Evolutionary conservation across 805 yeast species (phyloP), one percentile per base, ranked within the genome.

Genomic region (Teunomyces tritomae): DNA sequence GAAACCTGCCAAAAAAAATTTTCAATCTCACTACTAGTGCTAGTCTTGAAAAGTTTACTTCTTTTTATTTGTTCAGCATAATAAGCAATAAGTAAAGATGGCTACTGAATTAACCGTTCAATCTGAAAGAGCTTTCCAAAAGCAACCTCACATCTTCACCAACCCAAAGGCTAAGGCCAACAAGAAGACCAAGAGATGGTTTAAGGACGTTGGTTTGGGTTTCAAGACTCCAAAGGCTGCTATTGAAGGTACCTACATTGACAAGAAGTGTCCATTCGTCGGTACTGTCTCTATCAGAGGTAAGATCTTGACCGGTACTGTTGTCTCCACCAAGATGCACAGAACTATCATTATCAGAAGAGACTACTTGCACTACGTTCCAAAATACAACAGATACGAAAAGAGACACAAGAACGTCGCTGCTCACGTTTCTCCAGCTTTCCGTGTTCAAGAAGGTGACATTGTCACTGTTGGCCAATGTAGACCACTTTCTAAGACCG

Each of bases 141-240:
- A 94, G 99, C 99, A 94, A 89, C 99, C 98, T 76, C 99, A 94
- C 85, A 92, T 94, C 85, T 94, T 94, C 96, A 91, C 90, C 83
- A 94, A 94, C 92, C 90, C 98, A 85, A 94, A 94, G 89, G 85
- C 97, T 70, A 91, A 89, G 91, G 96, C 95, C 76, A 84, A 83
- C 89, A 88, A 88, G 82, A 85, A 91, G 83, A 87, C 96, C 86
- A 94, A 94, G 94, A 94, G 99, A 89, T 94, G 99, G 99, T 91
- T 84, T 77, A 94, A 94, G 87, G 97, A 94, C 57, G 97, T 89
- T 70, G 99, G 99, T 78, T 89, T 94, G 77, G 99, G 99, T 66
- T 94, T 90, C 97, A 94, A 94, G 89, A 94, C 99, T 82, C 99
- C 99, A 80, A 87, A 84, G 82, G 80, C 91, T 74, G 99, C 99